A percentile compares a stretch with the other conserved stretches of the same genome.
Conservation (phyloP, 2,329 filamentous ascomycete genomes). For the Fusarium miscanthi region DNA sequence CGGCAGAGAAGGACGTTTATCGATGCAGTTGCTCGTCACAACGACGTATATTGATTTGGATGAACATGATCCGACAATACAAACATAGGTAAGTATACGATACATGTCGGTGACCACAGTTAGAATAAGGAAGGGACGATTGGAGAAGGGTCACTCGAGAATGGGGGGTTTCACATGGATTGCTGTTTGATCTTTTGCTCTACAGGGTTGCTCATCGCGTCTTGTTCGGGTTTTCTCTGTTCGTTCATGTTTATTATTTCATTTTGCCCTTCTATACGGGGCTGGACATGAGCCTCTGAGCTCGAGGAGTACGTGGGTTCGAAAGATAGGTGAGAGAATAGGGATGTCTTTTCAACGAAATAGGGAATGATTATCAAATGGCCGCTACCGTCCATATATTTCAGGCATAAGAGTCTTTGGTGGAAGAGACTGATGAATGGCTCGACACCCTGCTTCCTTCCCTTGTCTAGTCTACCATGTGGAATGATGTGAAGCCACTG, state of each 20-base stretch:
- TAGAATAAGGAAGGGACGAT: constrained; percentile 13
- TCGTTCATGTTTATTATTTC: neutral
- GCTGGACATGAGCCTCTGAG: constrained; percentile 17
- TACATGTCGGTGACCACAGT: constrained; percentile 1
- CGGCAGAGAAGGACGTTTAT: constrained; percentile 1
- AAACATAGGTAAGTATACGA: neutral
- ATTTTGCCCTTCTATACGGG: constrained; percentile 7
- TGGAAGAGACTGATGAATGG: constrained; percentile 5
- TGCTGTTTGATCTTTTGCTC: constrained; percentile 4
- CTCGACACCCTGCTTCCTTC: neutral
- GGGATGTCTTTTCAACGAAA: constrained; percentile 4
- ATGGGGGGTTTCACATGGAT: neutral
- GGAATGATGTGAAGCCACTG: neutral
- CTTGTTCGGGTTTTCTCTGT: neutral
- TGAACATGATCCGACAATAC: neutral
- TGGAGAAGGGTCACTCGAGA: neutral
- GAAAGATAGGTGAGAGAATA: constrained; percentile 2
- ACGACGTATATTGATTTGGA: constrained; percentile 21
- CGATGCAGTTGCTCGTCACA: constrained; percentile 13
- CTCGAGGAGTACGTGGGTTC: constrained; percentile 23
- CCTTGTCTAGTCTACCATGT: neutral
- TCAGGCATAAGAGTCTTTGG: constrained; percentile 6
- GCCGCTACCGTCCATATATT: constrained; percentile 6
- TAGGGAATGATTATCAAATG: neutral
- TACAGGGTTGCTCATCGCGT: neutral